phyloP scores from a whole-genome alignment of 257 asterid genomes.

The Asclepias syriaca region DNA sequence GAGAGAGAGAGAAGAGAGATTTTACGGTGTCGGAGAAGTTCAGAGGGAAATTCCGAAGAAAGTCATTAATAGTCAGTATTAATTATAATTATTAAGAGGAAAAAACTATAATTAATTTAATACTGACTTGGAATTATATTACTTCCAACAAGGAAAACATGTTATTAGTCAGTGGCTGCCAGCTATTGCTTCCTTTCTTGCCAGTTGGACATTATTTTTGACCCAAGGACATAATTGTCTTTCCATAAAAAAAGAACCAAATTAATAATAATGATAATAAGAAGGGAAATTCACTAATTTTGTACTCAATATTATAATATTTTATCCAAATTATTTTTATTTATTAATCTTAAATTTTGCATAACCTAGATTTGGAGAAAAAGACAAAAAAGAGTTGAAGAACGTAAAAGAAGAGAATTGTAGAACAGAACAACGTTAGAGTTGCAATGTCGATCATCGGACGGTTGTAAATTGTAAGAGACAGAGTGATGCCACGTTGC shows the following conservation, averaged over 20 bases:
- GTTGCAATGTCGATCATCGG: not conserved
- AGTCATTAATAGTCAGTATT: conserved; percentile 9
- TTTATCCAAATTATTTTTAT: no score
- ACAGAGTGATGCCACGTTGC: conserved; percentile 38
- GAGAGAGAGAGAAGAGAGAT: conserved; percentile 8
- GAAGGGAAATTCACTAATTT: no score
- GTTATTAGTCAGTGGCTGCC: conserved; percentile 6
- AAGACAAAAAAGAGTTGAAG: no score
- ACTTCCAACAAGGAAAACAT: no score
- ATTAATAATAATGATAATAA: no score
- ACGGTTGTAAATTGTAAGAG: not conserved
- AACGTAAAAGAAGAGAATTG: no score
- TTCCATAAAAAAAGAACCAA: no score
- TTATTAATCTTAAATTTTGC: no score
- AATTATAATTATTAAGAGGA: not conserved
- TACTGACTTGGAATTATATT: no score
- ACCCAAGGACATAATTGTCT: no score
- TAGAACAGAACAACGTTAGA: not conserved
- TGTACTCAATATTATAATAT: no score
- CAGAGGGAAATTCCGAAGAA: conserved; percentile 7
- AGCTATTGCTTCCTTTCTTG: conserved; percentile 1
- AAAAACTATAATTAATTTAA: not conserved
- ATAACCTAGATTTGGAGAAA: no score
- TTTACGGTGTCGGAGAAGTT: not conserved
- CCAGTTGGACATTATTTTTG: conserved; percentile 7